Evolutionary conservation across 768 basidiomycete genomes (phyloP).

Genomic region (Tricholoma matsutake): DNA sequence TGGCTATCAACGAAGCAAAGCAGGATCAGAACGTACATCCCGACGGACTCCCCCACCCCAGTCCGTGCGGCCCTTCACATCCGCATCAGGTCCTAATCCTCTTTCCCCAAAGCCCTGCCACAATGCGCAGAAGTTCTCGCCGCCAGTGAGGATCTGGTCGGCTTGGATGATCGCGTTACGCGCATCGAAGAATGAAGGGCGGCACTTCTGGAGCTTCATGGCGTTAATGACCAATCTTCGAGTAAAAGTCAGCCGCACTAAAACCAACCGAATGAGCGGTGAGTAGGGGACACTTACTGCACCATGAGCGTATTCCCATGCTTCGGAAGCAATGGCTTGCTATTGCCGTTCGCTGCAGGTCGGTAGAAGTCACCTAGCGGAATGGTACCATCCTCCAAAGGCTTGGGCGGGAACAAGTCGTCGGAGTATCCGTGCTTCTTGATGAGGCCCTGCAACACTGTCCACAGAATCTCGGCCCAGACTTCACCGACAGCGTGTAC

Average conservation of each 20-base stretch:
- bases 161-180: conserved; percentile 90
- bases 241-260: not conserved
- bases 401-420: conserved; percentile 77
- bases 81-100: conserved; percentile 79
- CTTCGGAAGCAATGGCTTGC: conserved; percentile 70
- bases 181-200: conserved; percentile 87
- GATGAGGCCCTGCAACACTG: conserved; percentile 71
- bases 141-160: conserved; percentile 85
- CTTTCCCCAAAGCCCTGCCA: conserved; percentile 84
- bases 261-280: not conserved
- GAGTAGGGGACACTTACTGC: conserved; percentile 43
- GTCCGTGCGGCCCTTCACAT: conserved; percentile 71
- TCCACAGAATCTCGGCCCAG: conserved; percentile 91
- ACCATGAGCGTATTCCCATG: conserved; percentile 87
- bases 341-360: conserved; percentile 34
- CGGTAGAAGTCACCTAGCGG: conserved; percentile 78
- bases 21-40: conserved; percentile 40
- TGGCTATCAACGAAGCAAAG: not conserved
- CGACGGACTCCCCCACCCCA: conserved; percentile 91
- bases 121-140: conserved; percentile 87
- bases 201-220: conserved; percentile 95
- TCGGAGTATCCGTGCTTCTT: conserved; percentile 78
- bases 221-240: conserved; percentile 74
- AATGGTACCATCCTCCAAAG: conserved; percentile 58
- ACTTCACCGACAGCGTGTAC: conserved; percentile 93